A percentile compares a stretch with the other conserved stretches of the same genome.
Conservation (phyloP, 2,329 filamentous ascomycete genomes). For the Colletotrichum cordylinicola region DNA sequence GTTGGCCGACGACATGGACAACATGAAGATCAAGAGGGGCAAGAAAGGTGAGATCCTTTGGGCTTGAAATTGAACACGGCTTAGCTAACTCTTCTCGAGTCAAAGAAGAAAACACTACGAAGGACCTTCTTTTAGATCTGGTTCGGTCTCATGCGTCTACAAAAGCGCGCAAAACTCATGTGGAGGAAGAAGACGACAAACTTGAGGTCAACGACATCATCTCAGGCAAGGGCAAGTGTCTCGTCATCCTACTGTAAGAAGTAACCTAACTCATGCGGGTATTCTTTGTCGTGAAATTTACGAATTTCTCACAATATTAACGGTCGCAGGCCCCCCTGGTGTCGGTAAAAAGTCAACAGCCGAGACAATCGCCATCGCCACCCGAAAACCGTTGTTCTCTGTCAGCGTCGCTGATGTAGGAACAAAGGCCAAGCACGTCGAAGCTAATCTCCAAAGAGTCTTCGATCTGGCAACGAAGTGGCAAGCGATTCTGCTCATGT, state of each 20-base stretch:
- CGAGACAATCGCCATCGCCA: slow-evolving; percentile 11
- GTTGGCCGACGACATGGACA: not conserved
- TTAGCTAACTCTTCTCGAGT: not conserved
- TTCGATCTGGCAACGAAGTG: not conserved
- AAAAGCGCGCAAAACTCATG: not conserved
- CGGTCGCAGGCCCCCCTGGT: slow-evolving; percentile 10
- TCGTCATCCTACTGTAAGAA: slow-evolving; percentile 20
- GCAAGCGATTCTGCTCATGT: not conserved
- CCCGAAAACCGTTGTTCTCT: slow-evolving; percentile 15
- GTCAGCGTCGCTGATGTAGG: slow-evolving; percentile 11
- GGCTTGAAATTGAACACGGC: not conserved
- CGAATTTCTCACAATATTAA: not conserved
- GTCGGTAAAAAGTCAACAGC: slow-evolving; percentile 22
- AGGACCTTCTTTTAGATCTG: not conserved
- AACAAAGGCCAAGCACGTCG: not conserved
- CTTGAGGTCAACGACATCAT: slow-evolving; percentile 17
- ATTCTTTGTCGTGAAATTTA: not conserved
- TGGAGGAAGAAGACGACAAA: not conserved
- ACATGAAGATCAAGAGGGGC: not conserved
- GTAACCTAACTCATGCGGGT: not conserved
- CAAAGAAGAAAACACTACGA: not conserved
- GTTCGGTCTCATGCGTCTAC: not conserved
- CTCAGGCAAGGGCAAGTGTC: slow-evolving; percentile 14
- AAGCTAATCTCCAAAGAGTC: not conserved
- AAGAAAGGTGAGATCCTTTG: not conserved